Evolutionary conservation across 352 stramenopile genomes (phyloP).

Genomic region (Globisporangium nunn): DNA sequence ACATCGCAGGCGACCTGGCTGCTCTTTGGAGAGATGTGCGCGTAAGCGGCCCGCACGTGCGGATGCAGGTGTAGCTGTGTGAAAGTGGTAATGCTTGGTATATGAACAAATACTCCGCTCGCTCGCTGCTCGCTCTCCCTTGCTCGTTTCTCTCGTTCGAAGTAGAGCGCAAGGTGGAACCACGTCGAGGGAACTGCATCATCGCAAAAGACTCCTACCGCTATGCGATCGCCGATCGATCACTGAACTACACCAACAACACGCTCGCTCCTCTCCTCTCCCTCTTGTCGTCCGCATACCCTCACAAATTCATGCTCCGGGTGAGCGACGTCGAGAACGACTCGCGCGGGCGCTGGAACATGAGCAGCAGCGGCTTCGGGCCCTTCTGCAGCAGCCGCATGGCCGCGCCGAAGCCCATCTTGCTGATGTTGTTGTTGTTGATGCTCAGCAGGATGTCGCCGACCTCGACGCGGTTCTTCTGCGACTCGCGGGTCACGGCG

Average conservation of each 20-base stretch:
- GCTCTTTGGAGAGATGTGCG: no score
- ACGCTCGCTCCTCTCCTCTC: neutral
- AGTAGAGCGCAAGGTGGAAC: no score
- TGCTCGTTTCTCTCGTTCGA: no score
- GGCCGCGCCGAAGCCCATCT: conserved; percentile 81
- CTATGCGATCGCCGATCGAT: no score
- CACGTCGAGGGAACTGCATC: no score
- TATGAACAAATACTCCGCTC: no score
- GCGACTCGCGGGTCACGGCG: conserved; percentile 66
- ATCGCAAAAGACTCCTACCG: no score
- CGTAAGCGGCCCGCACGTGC: no score
- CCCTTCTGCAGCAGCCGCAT: conserved; percentile 85
- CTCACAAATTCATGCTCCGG: conserved; percentile 24
- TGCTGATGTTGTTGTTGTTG: conserved; percentile 90
- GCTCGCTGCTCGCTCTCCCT: no score
- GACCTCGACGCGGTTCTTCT: conserved; percentile 81
- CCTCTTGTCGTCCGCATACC: neutral
- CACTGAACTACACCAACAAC: neutral
- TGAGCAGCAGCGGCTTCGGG: conserved; percentile 79
- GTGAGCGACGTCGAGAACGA: conserved; percentile 22
- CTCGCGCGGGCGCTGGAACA: conserved; percentile 69
- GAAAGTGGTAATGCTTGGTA: no score
- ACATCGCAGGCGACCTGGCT: no score
- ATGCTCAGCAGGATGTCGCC: conserved; percentile 81
- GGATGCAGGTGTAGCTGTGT: no score